phyloP scores from a whole-genome alignment of 176 grass and related monocot genomes.

The Cenchrus purpureus region DNA sequence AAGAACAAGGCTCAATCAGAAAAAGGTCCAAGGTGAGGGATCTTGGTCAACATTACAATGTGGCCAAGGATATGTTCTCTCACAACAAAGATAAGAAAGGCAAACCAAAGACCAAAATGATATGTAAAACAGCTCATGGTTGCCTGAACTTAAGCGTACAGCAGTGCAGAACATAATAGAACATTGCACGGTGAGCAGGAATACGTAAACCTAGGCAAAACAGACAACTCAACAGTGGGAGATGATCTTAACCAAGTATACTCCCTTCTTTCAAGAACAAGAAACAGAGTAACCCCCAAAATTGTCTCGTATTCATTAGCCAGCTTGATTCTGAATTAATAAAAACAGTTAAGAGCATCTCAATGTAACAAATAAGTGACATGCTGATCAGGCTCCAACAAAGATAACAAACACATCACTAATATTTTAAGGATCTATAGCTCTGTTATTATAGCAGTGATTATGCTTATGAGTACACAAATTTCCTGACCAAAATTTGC shows the following conservation, averaged over 20 bases:
- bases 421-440: neutral
- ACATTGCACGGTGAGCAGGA: neutral
- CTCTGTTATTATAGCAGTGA: constrained; percentile 12
- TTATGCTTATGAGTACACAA: neutral
- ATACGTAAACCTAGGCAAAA: neutral
- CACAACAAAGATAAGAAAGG: neutral
- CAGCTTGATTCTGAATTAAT: neutral
- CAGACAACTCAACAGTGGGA: neutral
- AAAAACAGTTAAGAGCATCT: neutral
- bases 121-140: neutral
- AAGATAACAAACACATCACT: neutral
- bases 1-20: constrained; percentile 36
- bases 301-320: neutral
- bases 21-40: neutral
- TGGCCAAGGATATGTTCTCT: neutral
- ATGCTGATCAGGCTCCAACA: neutral
- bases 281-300: neutral
- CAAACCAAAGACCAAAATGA: neutral
- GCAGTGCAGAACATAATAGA: neutral
- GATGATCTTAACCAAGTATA: neutral
- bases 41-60: neutral
- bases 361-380: neutral
- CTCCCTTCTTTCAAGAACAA: neutral
- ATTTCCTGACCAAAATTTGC: constrained; percentile 22
- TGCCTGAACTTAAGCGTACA: neutral